Evolutionary conservation across 1,284 basidiomycete species (phyloP), one percentile per base, ranked within the genome.

Genomic region (Puccinia triticina): DNA sequence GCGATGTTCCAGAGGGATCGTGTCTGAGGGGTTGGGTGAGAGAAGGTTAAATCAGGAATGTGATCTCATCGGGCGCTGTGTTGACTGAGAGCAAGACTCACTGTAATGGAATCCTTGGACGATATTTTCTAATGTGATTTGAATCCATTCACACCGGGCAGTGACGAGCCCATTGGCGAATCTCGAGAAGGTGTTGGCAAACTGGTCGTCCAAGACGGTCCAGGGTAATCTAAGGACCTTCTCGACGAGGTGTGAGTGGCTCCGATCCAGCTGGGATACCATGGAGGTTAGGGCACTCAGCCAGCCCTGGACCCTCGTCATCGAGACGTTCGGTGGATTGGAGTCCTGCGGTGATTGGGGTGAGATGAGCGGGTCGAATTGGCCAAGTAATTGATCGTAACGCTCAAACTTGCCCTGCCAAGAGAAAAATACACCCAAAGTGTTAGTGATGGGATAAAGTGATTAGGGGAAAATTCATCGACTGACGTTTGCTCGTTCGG

Each of bases 161-260:
- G 93, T 95, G 84, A 98, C 91, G 55, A 99, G 91, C 88, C 96
- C 94, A 66, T 94, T 94, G 67, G 95, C 91, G 86, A 98, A 98
- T 37, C 93, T 91, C 37, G 92, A 92, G 87, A 95, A 97, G 18
- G 92, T 91, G 87, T 92, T 93, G 77, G 95, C 94, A 85, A 96
- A 94, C 29, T 89, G 88, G 66, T 90, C 91, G 84, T 96, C 94
- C 88, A 94, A 91, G 8, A 92, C 93, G 8, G 93, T 92, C 97
- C 97, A 99, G 8, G 95, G 94, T 85, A 97, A 90, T 83, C 90
- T 90, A 82, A 98, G 89, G 83, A 99, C 92, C 43, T 94, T 94
- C 83, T 96, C 92, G 48, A 98, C 92, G 29, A 99, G 91, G 0
- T 91, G 87, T n/a, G 91, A 88, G 86, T 99, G 96, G 4, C 90